Conservation (phyloP, 139 green algal genomes). For the Coelastrella sp. region DNA sequence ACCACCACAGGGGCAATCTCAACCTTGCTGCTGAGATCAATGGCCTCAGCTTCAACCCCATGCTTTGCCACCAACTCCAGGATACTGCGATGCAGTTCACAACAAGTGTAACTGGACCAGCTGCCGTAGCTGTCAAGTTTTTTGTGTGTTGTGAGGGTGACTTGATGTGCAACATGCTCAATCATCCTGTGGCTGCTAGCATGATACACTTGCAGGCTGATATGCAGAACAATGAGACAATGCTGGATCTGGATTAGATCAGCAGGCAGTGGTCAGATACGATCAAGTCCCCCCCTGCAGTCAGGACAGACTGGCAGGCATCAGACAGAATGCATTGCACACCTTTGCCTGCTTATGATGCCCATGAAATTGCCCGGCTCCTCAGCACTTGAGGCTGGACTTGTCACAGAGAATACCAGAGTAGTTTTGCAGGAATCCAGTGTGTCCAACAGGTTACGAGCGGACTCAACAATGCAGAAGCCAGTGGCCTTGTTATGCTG, state of each 20-base stretch:
- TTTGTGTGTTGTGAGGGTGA: neutral
- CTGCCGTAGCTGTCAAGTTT: neutral
- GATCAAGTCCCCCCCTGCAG: neutral
- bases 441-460: conserved; percentile 45
- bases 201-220: neutral
- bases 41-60: neutral
- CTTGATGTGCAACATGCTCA: neutral
- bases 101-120: neutral
- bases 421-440: conserved; percentile 57
- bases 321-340: neutral
- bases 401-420: conserved; percentile 60
- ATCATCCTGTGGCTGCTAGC: neutral
- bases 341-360: conserved; percentile 57
- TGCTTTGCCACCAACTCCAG: conserved; percentile 41
- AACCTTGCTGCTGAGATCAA: conserved; percentile 52
- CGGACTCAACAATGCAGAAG: neutral
- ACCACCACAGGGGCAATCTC: conserved; percentile 63
- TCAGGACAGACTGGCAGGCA: neutral
- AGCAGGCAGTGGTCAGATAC: too few species aligned
- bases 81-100: too few species aligned
- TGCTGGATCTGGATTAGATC: too few species aligned
- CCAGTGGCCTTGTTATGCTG: neutral
- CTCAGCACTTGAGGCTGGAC: too few species aligned
- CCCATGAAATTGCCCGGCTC: conserved; percentile 59
- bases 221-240: too few species aligned